Base-by-base conservation (phyloP, 2,329 filamentous ascomycete genomes). In the Lizonia empirigonia region DNA sequence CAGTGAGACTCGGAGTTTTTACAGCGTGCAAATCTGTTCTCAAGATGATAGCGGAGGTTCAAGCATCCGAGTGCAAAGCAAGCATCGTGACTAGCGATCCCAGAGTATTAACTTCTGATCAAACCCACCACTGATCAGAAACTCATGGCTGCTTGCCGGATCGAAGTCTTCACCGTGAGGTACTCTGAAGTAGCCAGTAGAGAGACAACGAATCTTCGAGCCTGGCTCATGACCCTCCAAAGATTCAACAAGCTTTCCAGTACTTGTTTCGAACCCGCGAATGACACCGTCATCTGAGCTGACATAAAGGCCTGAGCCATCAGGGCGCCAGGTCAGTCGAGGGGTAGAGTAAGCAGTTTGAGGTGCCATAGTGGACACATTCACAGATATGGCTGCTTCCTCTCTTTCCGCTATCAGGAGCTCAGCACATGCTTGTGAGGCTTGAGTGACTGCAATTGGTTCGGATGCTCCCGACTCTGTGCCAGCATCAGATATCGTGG, bases 271-370 rank as follows among this genome's bases (percentile, higher is more conserved):
- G 6, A 87, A 72, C 1, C 84, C 85, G 38, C 84, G 74, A 22
- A 87, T 76, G 7, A 82, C 74, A 0, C 85, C 85, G 64, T 87
- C 85, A 60, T 87, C 85, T 3, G 82, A 82, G 70, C 85, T 87
- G 10, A 87, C 82, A 78, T 82, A 87, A 0, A 87, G 71, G 0
- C 85, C 85, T 33, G 76, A 80, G 1, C 83, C 84, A 64, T 85
- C 79, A 1, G 84, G 83, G 20, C 85, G 72, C 85, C 85, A 87
- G 5, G 77, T 78, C 6, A 86, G 73, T 42, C 82, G 79, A 7
- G 84, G 84, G 5, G 83, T 87, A 18, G 82, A 85, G 65, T 86
- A 87, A 0, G 79, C 75, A 20, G 84, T 86, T 64, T 87, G 84
- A n/a, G 84, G 82, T 16, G 85, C 81, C 59, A 85, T 75, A 0